These are phyloP conservation scores for Gynostemma pentaphyllum DNA, from an alignment of 306 rosid genomes.

Conservation along the genomic window DNA sequence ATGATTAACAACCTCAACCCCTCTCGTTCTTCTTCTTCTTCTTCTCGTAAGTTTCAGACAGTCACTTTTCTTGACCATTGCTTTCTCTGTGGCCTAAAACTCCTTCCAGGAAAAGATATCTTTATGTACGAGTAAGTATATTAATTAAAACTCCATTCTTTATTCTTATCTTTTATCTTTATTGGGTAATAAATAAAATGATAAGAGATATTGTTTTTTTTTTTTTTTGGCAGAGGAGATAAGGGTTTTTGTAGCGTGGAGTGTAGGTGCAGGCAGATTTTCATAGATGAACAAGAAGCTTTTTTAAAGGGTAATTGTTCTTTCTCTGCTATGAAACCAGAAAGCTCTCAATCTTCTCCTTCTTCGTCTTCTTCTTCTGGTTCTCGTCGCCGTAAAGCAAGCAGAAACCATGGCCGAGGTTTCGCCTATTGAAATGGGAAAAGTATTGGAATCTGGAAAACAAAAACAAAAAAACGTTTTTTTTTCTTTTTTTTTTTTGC, in stretches of 20 bases:
- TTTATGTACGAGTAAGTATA: slow-evolving; percentile 85
- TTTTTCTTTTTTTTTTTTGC: too few relatives aligned
- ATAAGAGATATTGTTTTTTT: too few relatives aligned
- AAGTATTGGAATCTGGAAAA: too few relatives aligned
- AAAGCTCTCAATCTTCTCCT: slow-evolving; percentile 10
- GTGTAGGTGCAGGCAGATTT: slow-evolving; percentile 82
- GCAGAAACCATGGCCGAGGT: slow-evolving; percentile 30
- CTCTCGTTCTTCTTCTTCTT: slow-evolving; percentile 1
- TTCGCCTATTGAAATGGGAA: slow-evolving; percentile 22
- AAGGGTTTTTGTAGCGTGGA: slow-evolving; percentile 88
- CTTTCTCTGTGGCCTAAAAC: slow-evolving; percentile 52
- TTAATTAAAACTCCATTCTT: background rate
- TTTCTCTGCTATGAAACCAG: slow-evolving; percentile 25
- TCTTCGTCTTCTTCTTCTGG: slow-evolving; percentile 29
- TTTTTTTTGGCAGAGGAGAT: slow-evolving; percentile 74
- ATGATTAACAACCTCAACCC: slow-evolving; percentile 12
- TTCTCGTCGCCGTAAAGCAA: slow-evolving; percentile 27
- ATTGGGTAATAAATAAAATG: too few relatives aligned
- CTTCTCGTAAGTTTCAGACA: slow-evolving; percentile 2
- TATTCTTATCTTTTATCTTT: too few relatives aligned
- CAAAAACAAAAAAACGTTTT: too few relatives aligned
- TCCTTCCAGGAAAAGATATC: slow-evolving; percentile 79
- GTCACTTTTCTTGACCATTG: slow-evolving; percentile 61
- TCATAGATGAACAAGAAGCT: slow-evolving; percentile 65
- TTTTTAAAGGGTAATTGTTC: slow-evolving; percentile 34